Base-by-base conservation (phyloP, 768 basidiomycete genomes). In the Pisolithus microcarpus region DNA sequence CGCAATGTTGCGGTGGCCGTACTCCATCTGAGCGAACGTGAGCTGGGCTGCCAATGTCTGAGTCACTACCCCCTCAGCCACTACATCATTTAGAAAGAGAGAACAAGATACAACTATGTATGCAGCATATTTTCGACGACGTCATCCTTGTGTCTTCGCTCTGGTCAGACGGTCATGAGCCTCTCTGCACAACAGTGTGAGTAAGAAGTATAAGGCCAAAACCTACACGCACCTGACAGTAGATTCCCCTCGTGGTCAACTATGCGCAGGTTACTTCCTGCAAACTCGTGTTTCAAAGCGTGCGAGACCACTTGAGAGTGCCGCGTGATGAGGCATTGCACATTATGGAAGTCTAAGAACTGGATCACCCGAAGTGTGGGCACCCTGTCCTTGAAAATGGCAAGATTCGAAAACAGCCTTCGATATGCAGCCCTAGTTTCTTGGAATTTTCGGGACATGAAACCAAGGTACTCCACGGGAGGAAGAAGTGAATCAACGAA, bases 361-460 rank as follows among this genome's bases (percentile, higher is more conserved):
- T 57, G 64, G 5, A 65, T 51, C 1, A 59, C 58, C 11, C 37
- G 54, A 43, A 65, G 38, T n/a, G 63, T 56, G 5, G 62, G 59
- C 0, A 47, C 36, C 16, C 13, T 54, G 18, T 50, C 46, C 19
- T 21, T 36, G 30, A 66, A 34, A 13, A 44, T 37, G 5, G 21
- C 44, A 19, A 66, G 47, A 34, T 53, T 37, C 9, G 30, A 21
- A 21, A 66, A 59, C 1, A 62, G 38, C 13, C 0, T 10, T 36
- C 30, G 13, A 38, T 58, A 59, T 4, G 51, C 54, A 0, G 3
- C 0, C 38, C 18, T 58, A 3, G 28, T 43, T 4, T 21, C 37
- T 24, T 57, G 63, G 5, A 18, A 0, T 8, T 30, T 45, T 6
- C 26, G 38, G 16, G 21, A 11, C 38, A 57, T 38, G 7, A 66